Base-by-base conservation (phyloP, 1,284 basidiomycete species). In the Cerioporus squamosus region DNA sequence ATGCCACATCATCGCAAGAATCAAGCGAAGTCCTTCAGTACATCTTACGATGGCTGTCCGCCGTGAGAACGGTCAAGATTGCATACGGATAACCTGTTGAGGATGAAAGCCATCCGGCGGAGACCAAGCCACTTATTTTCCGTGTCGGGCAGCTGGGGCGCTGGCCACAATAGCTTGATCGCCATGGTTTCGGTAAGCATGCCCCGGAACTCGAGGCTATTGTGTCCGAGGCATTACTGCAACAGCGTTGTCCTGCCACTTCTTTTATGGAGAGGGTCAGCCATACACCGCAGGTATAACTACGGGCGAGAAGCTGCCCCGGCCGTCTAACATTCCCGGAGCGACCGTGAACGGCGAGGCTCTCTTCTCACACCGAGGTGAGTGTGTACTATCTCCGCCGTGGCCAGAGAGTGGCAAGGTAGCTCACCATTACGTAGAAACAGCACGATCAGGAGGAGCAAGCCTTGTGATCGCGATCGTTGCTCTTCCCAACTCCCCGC, bases 401-500 rank as follows among this genome's bases (percentile, higher is more conserved):
- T 36, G 33, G 33, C 33, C 33, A 36, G 1, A 36, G 12, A 36
- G 33, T 15, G 12, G 23, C 49, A 51, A 42, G 26, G 49, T 51
- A 51, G 49, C 49, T 51, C 39, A 51, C 18, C 49, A 42, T 51
- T 51, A 51, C 49, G 49, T 38, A 51, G 33, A 36, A 36, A 51
- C 20, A 8, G 8, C 17, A 20, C 12, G 23, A 42, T 40, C 49
- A 36, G 33, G 22, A 40, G 31, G 29, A 48, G 38, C n/a, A 50
- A 23, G 38, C 17, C 24, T 2, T 39, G 33, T 49, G 46, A 51
- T 51, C 38, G 49, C 24, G 18, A 42, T 51, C 23, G 39, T 22
- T 42, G 26, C 39, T 51, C 48, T 36, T 15, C 33, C 33, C 36
- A 36, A 33, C 29, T 17, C 24, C 48, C 24, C 45, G 45, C 14